These are phyloP conservation scores for Mitosporidium daphniae DNA, from an alignment of 371 early-diverging fungal species.

Conservation along the genomic window DNA sequence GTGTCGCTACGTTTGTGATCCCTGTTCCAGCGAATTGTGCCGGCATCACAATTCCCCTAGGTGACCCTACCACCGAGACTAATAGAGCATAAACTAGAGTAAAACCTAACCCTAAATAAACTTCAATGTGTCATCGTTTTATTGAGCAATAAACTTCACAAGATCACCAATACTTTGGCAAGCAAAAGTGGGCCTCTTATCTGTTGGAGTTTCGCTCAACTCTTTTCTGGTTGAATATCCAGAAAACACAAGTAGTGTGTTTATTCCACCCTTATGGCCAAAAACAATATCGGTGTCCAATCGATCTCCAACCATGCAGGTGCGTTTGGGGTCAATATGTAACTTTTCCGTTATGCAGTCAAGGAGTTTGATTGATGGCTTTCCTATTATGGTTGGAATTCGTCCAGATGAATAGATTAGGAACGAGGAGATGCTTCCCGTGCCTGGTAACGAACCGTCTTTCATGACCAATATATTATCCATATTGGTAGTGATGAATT, in stretches of 20 bases:
- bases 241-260: slow-evolving; percentile 58
- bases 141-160: no score
- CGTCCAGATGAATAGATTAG: slow-evolving; percentile 10
- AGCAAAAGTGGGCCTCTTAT: no score
- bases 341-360: slow-evolving; percentile 31
- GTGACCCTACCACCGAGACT: no score
- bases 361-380: slow-evolving; percentile 57
- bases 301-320: slow-evolving; percentile 76
- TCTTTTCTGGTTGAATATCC: no score
- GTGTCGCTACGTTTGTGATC: no score
- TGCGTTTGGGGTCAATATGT: slow-evolving; percentile 22
- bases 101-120: no score
- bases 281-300: slow-evolving; percentile 76
- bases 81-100: no score
- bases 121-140: no score
- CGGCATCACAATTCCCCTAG: no score
- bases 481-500: slow-evolving; percentile 62
- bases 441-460: slow-evolving; percentile 29
- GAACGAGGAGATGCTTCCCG: not conserved
- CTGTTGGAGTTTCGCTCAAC: no score
- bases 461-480: slow-evolving; percentile 52
- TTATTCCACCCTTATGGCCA: slow-evolving; percentile 40
- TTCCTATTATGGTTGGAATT: slow-evolving; percentile 45
- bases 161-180: no score
- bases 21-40: no score